Conservation (phyloP, 2,329 filamentous ascomycete species). For the Talaromyces sp. region DNA sequence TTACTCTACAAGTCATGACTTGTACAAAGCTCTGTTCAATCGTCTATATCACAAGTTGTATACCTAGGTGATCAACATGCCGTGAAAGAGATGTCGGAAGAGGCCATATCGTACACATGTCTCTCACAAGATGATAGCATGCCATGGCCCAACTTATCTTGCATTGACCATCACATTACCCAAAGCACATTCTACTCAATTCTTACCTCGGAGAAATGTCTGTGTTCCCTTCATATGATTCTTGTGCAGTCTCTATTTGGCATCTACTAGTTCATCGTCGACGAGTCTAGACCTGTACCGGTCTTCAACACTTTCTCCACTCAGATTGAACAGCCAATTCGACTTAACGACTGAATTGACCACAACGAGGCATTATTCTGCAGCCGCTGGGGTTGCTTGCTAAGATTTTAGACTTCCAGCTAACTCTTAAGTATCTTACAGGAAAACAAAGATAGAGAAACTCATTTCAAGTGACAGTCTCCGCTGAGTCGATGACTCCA, state of each 20-base stretch:
- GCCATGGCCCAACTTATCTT: neutral
- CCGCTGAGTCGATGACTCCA: neutral
- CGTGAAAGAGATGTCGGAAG: neutral
- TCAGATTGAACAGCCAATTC: neutral
- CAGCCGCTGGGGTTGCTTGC: neutral
- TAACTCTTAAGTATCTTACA: neutral
- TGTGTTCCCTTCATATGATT: neutral
- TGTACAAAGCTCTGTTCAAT: neutral
- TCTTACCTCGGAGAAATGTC: neutral
- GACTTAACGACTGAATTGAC: neutral
- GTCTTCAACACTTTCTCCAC: too few species aligned
- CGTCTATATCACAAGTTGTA: neutral
- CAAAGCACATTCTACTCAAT: neutral
- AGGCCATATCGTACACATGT: too few species aligned
- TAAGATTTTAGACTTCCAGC: neutral
- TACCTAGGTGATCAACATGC: neutral
- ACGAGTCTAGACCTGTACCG: neutral
- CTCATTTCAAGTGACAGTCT: neutral
- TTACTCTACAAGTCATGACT: neutral
- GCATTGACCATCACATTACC: neutral
- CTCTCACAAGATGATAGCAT: too few species aligned
- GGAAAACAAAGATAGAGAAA: neutral
- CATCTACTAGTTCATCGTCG: constrained; percentile 2
- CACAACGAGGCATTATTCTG: neutral
- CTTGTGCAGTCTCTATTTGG: neutral